Percentiles rank a stretch among this genome's conserved stretches.
phyloP scores from a whole-genome alignment of 495 filamentous ascomycete species.

The Tuber magnatum region DNA sequence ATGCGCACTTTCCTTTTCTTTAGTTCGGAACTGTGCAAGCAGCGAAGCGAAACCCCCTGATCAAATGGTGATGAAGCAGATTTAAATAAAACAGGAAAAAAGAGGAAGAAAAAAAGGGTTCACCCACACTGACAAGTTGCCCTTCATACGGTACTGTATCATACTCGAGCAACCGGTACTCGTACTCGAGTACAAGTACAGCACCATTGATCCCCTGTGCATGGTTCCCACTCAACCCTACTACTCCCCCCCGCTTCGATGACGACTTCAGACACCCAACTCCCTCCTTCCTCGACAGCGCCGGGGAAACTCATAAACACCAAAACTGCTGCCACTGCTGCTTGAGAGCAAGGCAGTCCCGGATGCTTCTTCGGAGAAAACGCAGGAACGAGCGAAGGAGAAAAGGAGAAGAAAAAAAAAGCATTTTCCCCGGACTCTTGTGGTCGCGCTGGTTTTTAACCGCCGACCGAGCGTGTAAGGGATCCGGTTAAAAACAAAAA shows the following conservation, averaged over 20 bases:
- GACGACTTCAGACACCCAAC: background rate
- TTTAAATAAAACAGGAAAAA: background rate
- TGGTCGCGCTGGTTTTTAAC: background rate
- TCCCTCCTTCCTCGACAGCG: background rate
- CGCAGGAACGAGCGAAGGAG: background rate
- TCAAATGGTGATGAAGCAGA: background rate
- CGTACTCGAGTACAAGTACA: too few relatives aligned
- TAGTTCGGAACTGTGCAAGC: background rate
- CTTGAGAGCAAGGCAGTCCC: background rate
- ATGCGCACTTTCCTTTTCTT: background rate
- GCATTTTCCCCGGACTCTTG: background rate
- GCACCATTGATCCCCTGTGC: background rate
- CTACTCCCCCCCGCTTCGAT: background rate
- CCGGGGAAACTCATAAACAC: background rate
- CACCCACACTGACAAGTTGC: background rate
- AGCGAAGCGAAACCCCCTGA: background rate
- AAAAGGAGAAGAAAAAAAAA: background rate
- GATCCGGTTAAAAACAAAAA: background rate
- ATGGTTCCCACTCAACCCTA: background rate
- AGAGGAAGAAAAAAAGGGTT: background rate
- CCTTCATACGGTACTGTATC: too few relatives aligned
- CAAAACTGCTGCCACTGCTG: background rate
- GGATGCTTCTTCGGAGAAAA: background rate
- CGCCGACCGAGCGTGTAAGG: background rate
- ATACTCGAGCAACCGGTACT: too few relatives aligned